Evolutionary conservation across 1,284 basidiomycete genomes (phyloP).

Genomic region (Anthracocystis panici-leucophaei): DNA sequence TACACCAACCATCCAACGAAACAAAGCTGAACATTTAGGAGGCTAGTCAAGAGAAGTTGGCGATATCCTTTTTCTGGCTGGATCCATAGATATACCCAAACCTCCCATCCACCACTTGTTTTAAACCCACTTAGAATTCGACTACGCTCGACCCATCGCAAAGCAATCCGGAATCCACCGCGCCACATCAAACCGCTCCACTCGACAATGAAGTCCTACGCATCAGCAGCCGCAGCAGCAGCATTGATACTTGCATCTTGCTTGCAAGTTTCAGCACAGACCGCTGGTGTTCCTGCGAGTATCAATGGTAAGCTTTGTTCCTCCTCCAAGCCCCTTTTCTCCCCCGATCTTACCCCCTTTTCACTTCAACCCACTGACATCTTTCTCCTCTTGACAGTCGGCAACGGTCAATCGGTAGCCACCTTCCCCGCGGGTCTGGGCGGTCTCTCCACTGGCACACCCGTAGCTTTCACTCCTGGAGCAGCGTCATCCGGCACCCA

Average conservation of each 20-base stretch:
- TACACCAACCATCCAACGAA: neutral
- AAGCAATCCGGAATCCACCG: neutral
- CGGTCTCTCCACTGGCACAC: constrained; percentile 28
- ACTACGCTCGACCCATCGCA: neutral
- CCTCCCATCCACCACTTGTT: neutral
- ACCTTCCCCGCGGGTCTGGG: constrained; percentile 31
- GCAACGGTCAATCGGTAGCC: constrained; percentile 36
- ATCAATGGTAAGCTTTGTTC: constrained; percentile 32
- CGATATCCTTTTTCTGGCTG: no score
- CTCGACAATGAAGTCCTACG: constrained; percentile 15
- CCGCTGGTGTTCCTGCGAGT: constrained; percentile 35
- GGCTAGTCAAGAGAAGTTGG: neutral
- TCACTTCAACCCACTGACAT: neutral
- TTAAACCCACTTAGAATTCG: neutral
- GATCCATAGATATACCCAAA: no score
- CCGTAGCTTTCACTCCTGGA: constrained; percentile 29
- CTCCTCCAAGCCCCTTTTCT: neutral
- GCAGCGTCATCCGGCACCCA: constrained; percentile 11
- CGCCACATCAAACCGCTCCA: neutral
- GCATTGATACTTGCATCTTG: constrained; percentile 2
- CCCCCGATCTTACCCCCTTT: neutral
- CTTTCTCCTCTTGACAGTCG: constrained; percentile 11
- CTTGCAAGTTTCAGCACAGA: constrained; percentile 13
- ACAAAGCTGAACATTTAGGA: no score
- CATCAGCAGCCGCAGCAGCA: neutral